Base-by-base conservation (phyloP, 2,329 filamentous ascomycete species). In the Metarhizium brunneum region DNA sequence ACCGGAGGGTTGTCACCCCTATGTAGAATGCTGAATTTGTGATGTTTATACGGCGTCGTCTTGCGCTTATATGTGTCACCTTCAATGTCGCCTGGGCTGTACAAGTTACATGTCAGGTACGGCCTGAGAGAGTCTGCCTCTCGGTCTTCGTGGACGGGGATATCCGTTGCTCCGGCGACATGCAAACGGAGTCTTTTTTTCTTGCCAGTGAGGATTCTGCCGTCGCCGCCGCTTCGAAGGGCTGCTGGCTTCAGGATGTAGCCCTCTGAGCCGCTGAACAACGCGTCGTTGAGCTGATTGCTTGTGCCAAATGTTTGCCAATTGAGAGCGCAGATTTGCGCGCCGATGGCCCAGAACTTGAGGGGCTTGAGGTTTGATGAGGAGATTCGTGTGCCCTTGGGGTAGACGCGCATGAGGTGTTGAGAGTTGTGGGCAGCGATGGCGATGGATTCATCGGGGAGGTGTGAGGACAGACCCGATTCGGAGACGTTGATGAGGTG, bases 401-500 rank as follows among this genome's bases (percentile, higher is more conserved):
- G 85, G 60, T 75, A 88, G 1, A 87, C 84, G 4, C 85, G 79
- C 84, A 87, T 87, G n/a, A 87, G 73, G 57, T 86, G 82, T 20
- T 76, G 71, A 0, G 83, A 72, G 59, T 88, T 88, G 70, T 88
- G 85, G 0, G 66, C 65, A 1, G 79, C 71, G 54, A 88, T 84
- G 7, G 59, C 51, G 38, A 75, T 73, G 14, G 71, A 63, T 49
- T 70, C 73, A 1, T 65, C 66, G 1, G 79, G 77, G 55, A 87
- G 70, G 54, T 83, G 75, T 1, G 71, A 64, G 3, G 73, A 69
- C 1, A 87, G 71, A 0, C 81, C 82, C 1, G 77, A 78, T 66
- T 88, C 85, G 2, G 84, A 87, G 3, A 88, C 77, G 63, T 88
- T 88, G 75, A 86, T 84, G 59, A 86, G 77, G 56, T 85, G 83